phyloP scores from a whole-genome alignment of 805 yeast species.

The Metschnikowia arizonensis region DNA sequence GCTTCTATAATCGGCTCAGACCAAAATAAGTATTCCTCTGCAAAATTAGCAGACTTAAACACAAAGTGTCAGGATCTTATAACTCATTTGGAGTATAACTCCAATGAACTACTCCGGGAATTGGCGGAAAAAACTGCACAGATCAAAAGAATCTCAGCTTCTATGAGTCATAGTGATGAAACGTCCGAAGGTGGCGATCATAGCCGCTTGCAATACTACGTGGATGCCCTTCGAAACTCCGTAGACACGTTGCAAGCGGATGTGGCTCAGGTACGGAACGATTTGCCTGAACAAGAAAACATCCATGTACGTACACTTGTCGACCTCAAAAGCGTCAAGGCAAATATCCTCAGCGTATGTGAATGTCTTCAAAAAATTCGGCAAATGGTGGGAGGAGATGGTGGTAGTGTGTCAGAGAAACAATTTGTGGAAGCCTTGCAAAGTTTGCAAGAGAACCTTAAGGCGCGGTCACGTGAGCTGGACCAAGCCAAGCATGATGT shows the following conservation, averaged over 20 bases:
- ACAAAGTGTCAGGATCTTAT: slow-evolving; percentile 48
- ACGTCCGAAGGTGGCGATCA: slow-evolving; percentile 23
- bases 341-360: slow-evolving; percentile 44
- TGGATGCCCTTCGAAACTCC: slow-evolving; percentile 56
- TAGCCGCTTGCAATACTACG: slow-evolving; percentile 61
- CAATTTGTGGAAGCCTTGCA: slow-evolving; percentile 33
- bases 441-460: slow-evolving; percentile 43
- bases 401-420: slow-evolving; percentile 15
- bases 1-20: slow-evolving; percentile 31
- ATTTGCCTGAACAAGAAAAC: slow-evolving; percentile 5
- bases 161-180: slow-evolving; percentile 31
- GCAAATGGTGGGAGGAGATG: slow-evolving; percentile 9
- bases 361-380: slow-evolving; percentile 36
- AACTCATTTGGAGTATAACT: slow-evolving; percentile 58
- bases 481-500: slow-evolving; percentile 28
- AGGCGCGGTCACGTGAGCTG: slow-evolving; percentile 28
- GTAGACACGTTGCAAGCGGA: slow-evolving; percentile 48
- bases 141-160: slow-evolving; percentile 49
- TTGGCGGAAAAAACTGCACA: slow-evolving; percentile 47
- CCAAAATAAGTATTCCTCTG: slow-evolving; percentile 26
- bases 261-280: slow-evolving; percentile 8
- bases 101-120: slow-evolving; percentile 53
- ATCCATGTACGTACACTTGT: slow-evolving; percentile 34
- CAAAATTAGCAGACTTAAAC: slow-evolving; percentile 40
- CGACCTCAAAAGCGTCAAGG: slow-evolving; percentile 42